These are phyloP conservation scores for Funneliformis mosseae DNA, from an alignment of 192 early-diverging fungal species.

Conservation along the genomic window DNA sequence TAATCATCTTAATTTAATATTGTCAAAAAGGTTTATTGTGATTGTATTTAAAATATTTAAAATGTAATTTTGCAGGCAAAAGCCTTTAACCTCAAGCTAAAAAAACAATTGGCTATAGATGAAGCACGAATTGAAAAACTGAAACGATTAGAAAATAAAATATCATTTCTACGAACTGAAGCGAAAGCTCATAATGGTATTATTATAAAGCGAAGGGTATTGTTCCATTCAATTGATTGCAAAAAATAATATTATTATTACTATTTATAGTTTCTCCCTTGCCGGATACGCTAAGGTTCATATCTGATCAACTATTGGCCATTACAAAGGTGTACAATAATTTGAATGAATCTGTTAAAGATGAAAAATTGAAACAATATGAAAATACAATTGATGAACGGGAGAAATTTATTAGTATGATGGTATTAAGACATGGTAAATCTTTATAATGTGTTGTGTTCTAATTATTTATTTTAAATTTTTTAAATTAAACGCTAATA, in stretches of 20 bases:
- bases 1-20: constrained; percentile 1
- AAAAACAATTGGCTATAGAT: constrained; percentile 38
- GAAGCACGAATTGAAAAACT: constrained; percentile 13
- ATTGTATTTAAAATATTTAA: not conserved
- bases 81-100: constrained; percentile 42
- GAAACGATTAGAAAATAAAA: not conserved
- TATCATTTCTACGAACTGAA: constrained; percentile 1
- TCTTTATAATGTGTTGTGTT: no score
- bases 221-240: not conserved
- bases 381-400: not conserved
- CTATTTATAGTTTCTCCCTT: not conserved
- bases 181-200: constrained; percentile 3
- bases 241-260: not conserved
- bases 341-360: not conserved
- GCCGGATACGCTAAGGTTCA: not conserved
- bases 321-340: not conserved
- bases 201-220: not conserved
- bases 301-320: constrained; percentile 15
- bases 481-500: no score
- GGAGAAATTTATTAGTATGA: constrained; percentile 9
- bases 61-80: constrained; percentile 38
- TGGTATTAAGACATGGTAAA: not conserved
- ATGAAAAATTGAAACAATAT: not conserved
- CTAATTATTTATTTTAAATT: no score
- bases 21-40: not conserved